phyloP scores from a whole-genome alignment of 73 alveolate species.

The Chromera velia region DNA sequence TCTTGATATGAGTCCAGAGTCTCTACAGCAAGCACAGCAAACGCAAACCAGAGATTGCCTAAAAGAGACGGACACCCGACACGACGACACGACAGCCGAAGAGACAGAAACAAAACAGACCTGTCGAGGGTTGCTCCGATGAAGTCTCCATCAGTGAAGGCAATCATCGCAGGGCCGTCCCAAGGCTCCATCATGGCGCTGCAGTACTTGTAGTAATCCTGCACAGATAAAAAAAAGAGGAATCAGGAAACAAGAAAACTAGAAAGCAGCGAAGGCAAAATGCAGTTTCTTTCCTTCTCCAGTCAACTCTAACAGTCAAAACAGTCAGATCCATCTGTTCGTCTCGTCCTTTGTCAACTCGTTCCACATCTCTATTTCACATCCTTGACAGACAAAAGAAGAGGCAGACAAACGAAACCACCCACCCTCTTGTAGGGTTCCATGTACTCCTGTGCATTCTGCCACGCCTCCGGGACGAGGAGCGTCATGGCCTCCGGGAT shows the following conservation, averaged over 20 bases:
- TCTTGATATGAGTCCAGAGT: neutral
- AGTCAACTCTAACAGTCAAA: neutral
- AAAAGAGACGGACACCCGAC: neutral
- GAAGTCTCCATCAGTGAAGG: slow-evolving; percentile 40
- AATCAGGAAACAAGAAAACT: neutral
- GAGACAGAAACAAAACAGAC: neutral
- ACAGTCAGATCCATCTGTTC: neutral
- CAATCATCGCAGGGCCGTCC: slow-evolving; percentile 42
- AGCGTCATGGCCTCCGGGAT: slow-evolving; percentile 39
- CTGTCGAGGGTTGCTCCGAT: neutral
- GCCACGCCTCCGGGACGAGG: slow-evolving; percentile 45
- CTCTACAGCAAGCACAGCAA: neutral
- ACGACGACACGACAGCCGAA: neutral
- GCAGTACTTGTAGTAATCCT: slow-evolving; percentile 31
- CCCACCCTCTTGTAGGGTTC: neutral
- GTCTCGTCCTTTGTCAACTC: neutral
- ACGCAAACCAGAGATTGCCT: neutral
- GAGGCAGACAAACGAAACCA: too few species aligned
- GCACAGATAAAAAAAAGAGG: neutral
- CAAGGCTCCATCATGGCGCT: slow-evolving; percentile 34
- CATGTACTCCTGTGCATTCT: neutral
- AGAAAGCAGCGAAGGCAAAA: too few species aligned
- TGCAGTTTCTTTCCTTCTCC: too few species aligned
- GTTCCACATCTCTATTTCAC: too few species aligned
- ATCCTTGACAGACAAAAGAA: too few species aligned